phyloP scores from a whole-genome alignment of 2,329 filamentous ascomycete genomes.

The Phialemoniopsis sp. region DNA sequence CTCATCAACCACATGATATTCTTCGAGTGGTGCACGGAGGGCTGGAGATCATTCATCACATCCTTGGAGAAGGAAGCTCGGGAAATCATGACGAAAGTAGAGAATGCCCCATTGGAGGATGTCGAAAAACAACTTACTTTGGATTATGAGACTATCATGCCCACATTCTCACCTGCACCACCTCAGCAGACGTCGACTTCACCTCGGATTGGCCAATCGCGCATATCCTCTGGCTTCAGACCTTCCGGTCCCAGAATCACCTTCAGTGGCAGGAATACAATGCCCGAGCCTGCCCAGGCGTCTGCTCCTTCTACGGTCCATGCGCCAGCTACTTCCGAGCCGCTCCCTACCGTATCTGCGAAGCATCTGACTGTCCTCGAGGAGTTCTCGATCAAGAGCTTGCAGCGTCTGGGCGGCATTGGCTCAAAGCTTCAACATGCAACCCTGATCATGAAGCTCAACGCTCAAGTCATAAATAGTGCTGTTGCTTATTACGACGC shows the following conservation, averaged over 20 bases:
- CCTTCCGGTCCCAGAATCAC: no score
- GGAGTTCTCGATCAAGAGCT: conserved; percentile 1
- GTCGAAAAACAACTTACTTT: neutral
- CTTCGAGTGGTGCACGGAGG: conserved; percentile 1
- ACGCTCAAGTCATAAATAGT: neutral
- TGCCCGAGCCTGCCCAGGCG: no score
- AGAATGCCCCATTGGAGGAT: neutral
- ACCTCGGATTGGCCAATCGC: no score
- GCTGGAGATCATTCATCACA: neutral
- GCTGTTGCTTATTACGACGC: neutral
- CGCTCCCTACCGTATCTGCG: no score
- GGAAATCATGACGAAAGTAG: neutral
- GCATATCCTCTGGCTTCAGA: no score
- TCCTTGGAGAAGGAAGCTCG: neutral
- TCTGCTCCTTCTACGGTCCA: no score
- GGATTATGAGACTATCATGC: neutral
- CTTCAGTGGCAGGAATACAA: no score
- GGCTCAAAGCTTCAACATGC: neutral
- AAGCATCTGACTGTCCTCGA: neutral
- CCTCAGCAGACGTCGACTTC: no score
- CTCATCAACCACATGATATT: no score
- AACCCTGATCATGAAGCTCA: neutral
- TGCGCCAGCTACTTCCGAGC: no score
- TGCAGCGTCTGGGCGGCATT: conserved; percentile 1
- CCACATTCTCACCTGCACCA: neutral